Percentiles rank a stretch among this genome's conserved stretches.
Evolutionary conservation across 352 stramenopile genomes (phyloP).

Genomic region (Pythium phragmitis): DNA sequence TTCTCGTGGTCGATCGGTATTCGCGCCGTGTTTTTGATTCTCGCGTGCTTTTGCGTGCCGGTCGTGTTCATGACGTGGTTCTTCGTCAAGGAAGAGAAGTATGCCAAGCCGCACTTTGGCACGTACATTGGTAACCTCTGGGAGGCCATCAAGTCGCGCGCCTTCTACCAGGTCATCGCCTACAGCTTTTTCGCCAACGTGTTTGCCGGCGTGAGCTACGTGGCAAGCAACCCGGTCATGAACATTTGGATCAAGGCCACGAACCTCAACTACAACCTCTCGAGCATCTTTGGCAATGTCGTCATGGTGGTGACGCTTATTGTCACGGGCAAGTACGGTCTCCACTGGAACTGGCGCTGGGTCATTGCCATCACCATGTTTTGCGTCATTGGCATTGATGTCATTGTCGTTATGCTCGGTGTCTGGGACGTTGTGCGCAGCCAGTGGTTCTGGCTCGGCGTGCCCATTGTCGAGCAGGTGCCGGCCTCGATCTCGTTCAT

Average conservation of each 20-base stretch:
- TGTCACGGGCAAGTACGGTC: constrained; percentile 29
- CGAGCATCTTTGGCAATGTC: constrained; percentile 18
- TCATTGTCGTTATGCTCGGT: constrained; percentile 22
- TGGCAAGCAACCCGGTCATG: constrained; percentile 20
- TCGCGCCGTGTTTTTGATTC: constrained; percentile 19
- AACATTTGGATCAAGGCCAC: constrained; percentile 26
- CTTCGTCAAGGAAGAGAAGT: constrained; percentile 36
- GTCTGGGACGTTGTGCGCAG: constrained; percentile 30
- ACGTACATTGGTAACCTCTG: constrained; percentile 33
- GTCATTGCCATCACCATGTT: constrained; percentile 26
- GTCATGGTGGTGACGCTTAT: constrained; percentile 27
- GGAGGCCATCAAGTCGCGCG: constrained; percentile 30
- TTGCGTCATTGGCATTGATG: constrained; percentile 22
- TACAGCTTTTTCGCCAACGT: constrained; percentile 29
- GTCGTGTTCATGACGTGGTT: constrained; percentile 34
- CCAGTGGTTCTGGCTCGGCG: constrained; percentile 28
- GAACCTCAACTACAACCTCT: constrained; percentile 22
- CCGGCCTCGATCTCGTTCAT: constrained; percentile 23
- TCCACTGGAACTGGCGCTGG: constrained; percentile 32
- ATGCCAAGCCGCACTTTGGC: constrained; percentile 24
- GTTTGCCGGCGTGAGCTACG: constrained; percentile 25
- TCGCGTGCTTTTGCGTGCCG: constrained; percentile 28
- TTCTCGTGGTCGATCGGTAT: constrained; percentile 32
- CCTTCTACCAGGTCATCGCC: constrained; percentile 30
- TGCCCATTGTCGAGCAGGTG: constrained; percentile 25